phyloP scores from a whole-genome alignment of 129 eudicot genomes.

The Mikania micrantha region DNA sequence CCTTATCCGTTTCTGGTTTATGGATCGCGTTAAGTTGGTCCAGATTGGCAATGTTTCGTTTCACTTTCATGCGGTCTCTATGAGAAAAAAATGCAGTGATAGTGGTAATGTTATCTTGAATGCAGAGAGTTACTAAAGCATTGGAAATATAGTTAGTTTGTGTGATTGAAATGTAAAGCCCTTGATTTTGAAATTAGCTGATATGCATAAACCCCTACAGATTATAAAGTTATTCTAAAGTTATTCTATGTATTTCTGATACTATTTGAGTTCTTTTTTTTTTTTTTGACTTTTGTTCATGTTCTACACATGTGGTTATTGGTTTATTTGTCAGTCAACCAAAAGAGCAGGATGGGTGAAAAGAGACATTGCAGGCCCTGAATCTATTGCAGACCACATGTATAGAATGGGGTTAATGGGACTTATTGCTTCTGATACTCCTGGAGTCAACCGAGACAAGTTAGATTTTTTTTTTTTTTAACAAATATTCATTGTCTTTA shows the following conservation, averaged over 20 bases:
- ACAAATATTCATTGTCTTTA: constrained; percentile 1
- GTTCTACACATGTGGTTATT: not conserved
- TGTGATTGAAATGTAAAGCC: not conserved
- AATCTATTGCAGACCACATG: constrained; percentile 96
- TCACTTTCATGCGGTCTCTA: not conserved
- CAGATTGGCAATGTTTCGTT: too few relatives aligned
- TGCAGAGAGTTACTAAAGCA: not conserved
- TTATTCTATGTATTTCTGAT: not conserved
- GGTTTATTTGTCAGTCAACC: constrained; percentile 52
- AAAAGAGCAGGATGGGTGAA: constrained; percentile 96
- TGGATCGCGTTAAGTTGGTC: not conserved
- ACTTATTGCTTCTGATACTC: constrained; percentile 69
- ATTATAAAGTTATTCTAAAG: not conserved
- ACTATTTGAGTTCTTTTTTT: not conserved
- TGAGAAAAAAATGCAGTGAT: not conserved
- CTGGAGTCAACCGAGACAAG: constrained; percentile 92
- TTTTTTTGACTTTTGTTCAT: not conserved
- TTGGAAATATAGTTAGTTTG: too few relatives aligned
- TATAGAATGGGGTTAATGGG: constrained; percentile 96
- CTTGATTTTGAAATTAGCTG: not conserved
- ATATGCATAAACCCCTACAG: not conserved
- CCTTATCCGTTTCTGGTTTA: not conserved
- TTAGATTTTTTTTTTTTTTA: constrained; percentile 12
- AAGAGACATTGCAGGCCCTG: constrained; percentile 66
- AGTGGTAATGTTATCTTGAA: not conserved